These are phyloP conservation scores for Lentinula guzmanii DNA, from an alignment of 768 basidiomycete genomes.

Conservation along the genomic window DNA sequence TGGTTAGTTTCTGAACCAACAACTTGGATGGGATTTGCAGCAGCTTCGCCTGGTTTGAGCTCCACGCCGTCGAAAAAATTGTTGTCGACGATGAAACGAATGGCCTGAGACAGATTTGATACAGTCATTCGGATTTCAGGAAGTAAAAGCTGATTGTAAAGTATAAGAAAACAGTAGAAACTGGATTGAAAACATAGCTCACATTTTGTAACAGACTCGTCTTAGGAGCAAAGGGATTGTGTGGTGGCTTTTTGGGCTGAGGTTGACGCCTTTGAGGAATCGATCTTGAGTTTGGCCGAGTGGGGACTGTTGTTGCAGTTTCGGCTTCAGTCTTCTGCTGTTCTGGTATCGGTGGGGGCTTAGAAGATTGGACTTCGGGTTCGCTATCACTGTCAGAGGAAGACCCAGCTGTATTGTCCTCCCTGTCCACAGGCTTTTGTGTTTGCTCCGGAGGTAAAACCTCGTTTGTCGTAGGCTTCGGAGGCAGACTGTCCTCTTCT, in stretches of 20 bases:
- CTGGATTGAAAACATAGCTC: slow-evolving; percentile 18
- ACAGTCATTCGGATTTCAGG: slow-evolving; percentile 86
- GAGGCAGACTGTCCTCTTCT: not conserved
- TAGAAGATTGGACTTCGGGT: slow-evolving; percentile 42
- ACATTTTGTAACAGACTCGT: slow-evolving; percentile 79
- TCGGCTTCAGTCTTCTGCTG: not conserved
- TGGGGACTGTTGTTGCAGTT: not conserved
- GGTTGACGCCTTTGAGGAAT: slow-evolving; percentile 13
- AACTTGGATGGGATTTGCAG: slow-evolving; percentile 58
- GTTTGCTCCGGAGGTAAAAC: not conserved
- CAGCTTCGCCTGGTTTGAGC: slow-evolving; percentile 70
- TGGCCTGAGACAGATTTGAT: slow-evolving; percentile 89
- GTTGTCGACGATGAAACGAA: slow-evolving; percentile 86
- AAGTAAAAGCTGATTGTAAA: slow-evolving; percentile 53
- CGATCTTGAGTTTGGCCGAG: slow-evolving; percentile 5
- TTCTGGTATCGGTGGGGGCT: slow-evolving; percentile 2
- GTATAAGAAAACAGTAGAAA: slow-evolving; percentile 5
- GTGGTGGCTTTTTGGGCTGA: slow-evolving; percentile 45
- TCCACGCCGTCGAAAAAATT: slow-evolving; percentile 82
- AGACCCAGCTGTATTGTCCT: slow-evolving; percentile 4
- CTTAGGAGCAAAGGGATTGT: slow-evolving; percentile 62
- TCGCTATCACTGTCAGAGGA: slow-evolving; percentile 29
- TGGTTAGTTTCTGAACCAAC: slow-evolving; percentile 19
- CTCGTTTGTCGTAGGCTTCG: not conserved
- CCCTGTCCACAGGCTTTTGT: not conserved